Evolutionary conservation across 352 stramenopile genomes (phyloP).

Genomic region (Pythium sukuiense): DNA sequence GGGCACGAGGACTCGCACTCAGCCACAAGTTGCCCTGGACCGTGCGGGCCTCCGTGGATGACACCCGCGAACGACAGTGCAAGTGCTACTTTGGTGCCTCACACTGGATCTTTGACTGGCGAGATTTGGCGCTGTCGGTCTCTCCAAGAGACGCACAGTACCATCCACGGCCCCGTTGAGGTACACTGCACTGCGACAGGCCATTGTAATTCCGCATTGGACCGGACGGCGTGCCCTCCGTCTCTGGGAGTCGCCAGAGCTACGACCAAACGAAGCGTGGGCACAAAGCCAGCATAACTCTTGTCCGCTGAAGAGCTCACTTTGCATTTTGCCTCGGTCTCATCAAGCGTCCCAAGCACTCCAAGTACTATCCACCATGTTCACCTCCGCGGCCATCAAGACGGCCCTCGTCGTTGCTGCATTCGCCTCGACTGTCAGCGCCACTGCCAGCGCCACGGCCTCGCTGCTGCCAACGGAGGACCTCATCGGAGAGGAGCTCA

Average conservation of each 20-base stretch:
- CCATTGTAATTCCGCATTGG: no score
- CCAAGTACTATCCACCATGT: neutral
- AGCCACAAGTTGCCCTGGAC: no score
- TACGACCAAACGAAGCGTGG: no score
- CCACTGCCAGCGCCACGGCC: neutral
- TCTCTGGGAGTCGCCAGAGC: no score
- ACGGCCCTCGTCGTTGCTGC: neutral
- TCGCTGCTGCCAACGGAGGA: slow-evolving; percentile 4
- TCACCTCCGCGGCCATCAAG: neutral
- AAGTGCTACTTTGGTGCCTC: neutral
- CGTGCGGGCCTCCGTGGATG: no score
- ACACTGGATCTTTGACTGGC: neutral
- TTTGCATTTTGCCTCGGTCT: neutral
- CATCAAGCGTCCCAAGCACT: neutral
- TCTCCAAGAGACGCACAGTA: neutral
- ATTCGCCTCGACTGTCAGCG: neutral
- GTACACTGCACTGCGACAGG: no score
- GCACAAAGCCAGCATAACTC: no score
- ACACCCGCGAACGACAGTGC: neutral
- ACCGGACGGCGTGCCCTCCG: no score
- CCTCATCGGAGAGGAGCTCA: slow-evolving; percentile 8
- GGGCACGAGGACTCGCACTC: no score
- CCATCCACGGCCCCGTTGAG: no score
- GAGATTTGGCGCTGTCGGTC: neutral
- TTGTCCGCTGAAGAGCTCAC: neutral